Percentiles rank a stretch among this genome's conserved stretches.
These are phyloP conservation scores for Cicer yamashitae DNA, from an alignment of 306 rosid genomes.

Conservation along the genomic window DNA sequence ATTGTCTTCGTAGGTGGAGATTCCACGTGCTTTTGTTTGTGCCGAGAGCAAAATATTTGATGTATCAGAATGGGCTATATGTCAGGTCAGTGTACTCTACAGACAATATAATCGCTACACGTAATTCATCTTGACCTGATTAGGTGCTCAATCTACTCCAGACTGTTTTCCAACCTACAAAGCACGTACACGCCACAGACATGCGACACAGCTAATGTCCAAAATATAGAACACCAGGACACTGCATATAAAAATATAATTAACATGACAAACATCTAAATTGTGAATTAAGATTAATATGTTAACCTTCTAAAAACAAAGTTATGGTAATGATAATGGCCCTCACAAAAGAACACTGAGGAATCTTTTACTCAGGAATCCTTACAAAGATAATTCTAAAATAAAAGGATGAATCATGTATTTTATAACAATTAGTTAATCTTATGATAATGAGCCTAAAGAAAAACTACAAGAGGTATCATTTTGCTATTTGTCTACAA, in stretches of 20 bases:
- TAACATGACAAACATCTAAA: not conserved
- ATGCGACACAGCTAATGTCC: not conserved
- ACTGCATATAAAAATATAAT: not conserved
- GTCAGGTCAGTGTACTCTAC: conserved; percentile 75
- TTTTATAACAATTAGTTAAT: not conserved
- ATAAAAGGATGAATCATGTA: not conserved
- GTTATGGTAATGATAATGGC: not conserved
- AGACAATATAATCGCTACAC: not conserved
- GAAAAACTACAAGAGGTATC: not conserved
- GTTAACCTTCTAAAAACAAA: not conserved
- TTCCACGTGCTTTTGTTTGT: conserved; percentile 97
- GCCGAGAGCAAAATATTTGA: conserved; percentile 98
- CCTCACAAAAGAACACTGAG: not conserved
- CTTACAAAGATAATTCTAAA: not conserved
- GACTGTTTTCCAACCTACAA: not conserved
- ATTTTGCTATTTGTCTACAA: not conserved
- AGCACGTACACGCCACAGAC: not conserved
- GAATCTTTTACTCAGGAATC: not conserved
- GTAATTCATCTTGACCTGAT: conserved; percentile 27
- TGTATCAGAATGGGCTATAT: conserved; percentile 99
- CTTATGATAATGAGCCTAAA: not conserved
- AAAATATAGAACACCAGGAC: not conserved
- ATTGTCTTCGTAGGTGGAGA: conserved; percentile 70
- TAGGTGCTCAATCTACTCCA: not conserved
- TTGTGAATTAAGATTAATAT: not conserved